Evolutionary conservation across 108 stramenopile species (phyloP), one percentile per base, ranked within the genome.

Genomic region (Skeletonema grethae): DNA sequence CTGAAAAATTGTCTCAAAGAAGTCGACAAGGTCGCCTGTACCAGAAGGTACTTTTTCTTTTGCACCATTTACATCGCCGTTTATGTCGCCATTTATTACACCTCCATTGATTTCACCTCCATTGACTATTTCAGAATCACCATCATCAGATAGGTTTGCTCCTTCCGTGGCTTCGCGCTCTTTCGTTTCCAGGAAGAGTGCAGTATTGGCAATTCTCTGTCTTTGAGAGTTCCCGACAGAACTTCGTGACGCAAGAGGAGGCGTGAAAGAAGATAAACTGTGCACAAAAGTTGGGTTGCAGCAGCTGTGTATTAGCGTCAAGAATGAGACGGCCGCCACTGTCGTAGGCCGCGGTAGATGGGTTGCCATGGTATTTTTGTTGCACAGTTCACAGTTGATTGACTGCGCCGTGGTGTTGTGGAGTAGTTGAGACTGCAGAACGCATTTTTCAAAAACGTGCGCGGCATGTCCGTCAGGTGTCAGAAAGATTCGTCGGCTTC

Each of bases 1-100:
- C 36, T 77, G 77, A 32, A 77, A 70, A 25, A 77, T 59, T 25
- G 56, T 58, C 13, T 77, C 77, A 57, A 77, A 77, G 24, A 77
- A 77, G 25, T 70, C 65, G 6, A 66, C 34, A 36, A 77, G 69
- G 32, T 77, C 77, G 46, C 43, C 58, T 46, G 50, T 28, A 6
- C 57, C 61, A 35, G 70, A 61, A 8, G 46, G 41, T 28, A 20
- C 70, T 34, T 15, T 48, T 31, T 71, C 43, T 61, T 70, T 57
- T 5, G 25, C 43, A 13, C 18, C 50, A 2, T 53, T 53, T 13
- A 48, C 61, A 43, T 12, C 57, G 6, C 18, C 50, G 9, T 53
- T 53, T 7, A 48, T 63, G 43, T 12, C 57, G 6, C 43, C 61
- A 50, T 48, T 71, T 9, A 45, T 16, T 35, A 5, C 16, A 5